Evolutionary conservation across 106 monocot species (phyloP), one percentile per base, ranked within the genome.

Genomic region (Acanthochlamys bracteata): DNA sequence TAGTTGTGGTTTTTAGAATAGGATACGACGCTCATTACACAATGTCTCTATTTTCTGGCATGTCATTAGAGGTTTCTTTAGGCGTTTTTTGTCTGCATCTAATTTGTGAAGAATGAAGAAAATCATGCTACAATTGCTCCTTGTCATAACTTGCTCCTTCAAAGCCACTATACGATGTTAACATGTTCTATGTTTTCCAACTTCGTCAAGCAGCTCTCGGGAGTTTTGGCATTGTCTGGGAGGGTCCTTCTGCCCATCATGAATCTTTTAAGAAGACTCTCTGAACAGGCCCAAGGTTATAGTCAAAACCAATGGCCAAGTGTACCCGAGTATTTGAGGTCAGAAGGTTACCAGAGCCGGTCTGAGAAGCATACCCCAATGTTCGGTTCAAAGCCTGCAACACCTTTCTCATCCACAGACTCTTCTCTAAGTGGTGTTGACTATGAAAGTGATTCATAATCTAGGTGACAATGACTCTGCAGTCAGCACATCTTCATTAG

Each of bases 201-300:
- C 33, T 33, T 42, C 23, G 13, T n/a, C 47, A 17, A 75, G 47
- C 83, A 90, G 90, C 43, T 86, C 15, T 62, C 80, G 39, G 86
- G 83, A 45, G 52, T 86, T 46, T 66, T 91, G 25, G 43, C 70
- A 42, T 43, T 91, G 12, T 76, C 81, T 33, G 25, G 80, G 71
- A 80, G 69, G 66, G 71, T 86, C 39, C 45, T 86, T 46, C 74
- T 83, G 12, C 73, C 78, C 0, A 41, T 81, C 11, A 68, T 76
- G 78, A 86, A 76, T 27, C 58, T 91, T 11, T 53, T 81, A n/a
- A 76, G 65, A 60, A 78, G 65, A 51, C 41, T 83, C 16, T 80
- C 67, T 40, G 74, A 73, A 47, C 65, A 62, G 45, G 74, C 79
- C 0, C 63, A 75, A 41, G 51, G 53, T n/a, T 74, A 56, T 33